Percentiles rank a stretch among this genome's conserved stretches.
Conservation (phyloP, 2,329 filamentous ascomycete genomes). For the Lithohypha guttulata region DNA sequence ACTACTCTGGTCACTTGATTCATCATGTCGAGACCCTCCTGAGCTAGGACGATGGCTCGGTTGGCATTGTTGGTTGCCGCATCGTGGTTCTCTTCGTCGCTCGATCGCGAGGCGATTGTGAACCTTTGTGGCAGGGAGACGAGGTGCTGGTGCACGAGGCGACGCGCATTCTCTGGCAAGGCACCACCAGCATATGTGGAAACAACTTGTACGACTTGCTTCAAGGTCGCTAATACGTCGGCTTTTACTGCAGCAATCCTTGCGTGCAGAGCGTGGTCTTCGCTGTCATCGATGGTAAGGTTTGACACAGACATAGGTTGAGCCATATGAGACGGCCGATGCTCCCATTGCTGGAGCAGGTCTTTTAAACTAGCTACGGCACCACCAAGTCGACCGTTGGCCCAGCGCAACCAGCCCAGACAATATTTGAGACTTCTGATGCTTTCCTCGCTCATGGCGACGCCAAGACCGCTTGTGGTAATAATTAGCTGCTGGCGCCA, state of each 20-base stretch:
- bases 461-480: constrained; percentile 79
- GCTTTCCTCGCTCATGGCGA: constrained; percentile 84
- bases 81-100: constrained; percentile 34
- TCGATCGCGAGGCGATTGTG: constrained; percentile 46
- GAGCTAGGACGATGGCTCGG: constrained; percentile 72
- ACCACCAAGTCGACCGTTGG: constrained; percentile 68
- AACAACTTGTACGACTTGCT: constrained; percentile 71
- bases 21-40: constrained; percentile 90
- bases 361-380: constrained; percentile 64
- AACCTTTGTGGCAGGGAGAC: constrained; percentile 77
- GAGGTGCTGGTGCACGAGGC: constrained; percentile 72
- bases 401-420: constrained; percentile 66
- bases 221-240: constrained; percentile 67
- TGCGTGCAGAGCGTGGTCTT: constrained; percentile 43
- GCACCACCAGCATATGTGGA: constrained; percentile 86
- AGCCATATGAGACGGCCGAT: constrained; percentile 26
- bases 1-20: constrained; percentile 78
- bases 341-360: constrained; percentile 72
- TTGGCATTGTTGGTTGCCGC: constrained; percentile 52
- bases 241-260: constrained; percentile 57
- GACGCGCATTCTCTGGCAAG: constrained; percentile 74
- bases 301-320: constrained; percentile 20
- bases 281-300: constrained; percentile 23
- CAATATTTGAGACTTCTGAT: constrained; percentile 77
- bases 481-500: constrained; percentile 82